A percentile compares a stretch with the other conserved stretches of the same genome.
These are phyloP conservation scores for Ophiostoma triangulosporum DNA, from an alignment of 2,329 filamentous ascomycete genomes.

Conservation along the genomic window DNA sequence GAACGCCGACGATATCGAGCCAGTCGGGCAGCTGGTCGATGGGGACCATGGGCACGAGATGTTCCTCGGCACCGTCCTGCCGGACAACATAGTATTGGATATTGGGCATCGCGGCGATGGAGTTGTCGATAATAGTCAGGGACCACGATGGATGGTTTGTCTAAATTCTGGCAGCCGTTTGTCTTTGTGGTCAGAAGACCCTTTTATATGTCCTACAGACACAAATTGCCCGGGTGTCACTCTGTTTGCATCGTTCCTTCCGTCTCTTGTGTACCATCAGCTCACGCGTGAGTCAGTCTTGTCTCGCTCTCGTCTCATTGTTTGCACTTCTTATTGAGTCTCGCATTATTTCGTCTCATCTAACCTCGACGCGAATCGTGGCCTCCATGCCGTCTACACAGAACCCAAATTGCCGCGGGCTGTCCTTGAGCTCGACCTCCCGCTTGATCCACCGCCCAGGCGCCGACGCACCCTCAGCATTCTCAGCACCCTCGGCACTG, in stretches of 20 bases:
- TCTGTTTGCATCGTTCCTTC: not conserved
- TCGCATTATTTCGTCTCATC: not conserved
- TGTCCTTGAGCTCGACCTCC: slow-evolving; percentile 67
- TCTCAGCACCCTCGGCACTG: no score
- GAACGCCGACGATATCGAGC: slow-evolving; percentile 29
- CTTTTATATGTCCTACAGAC: not conserved
- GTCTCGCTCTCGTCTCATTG: no score
- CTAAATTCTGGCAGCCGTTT: not conserved
- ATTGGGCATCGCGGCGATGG: not conserved
- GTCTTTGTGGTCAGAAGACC: not conserved
- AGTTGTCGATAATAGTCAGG: not conserved
- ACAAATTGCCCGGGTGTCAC: not conserved
- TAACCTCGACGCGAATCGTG: slow-evolving; percentile 52
- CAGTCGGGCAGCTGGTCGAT: slow-evolving; percentile 36
- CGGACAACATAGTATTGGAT: slow-evolving; percentile 31
- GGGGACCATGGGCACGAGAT: slow-evolving; percentile 40
- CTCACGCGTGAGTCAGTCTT: not conserved
- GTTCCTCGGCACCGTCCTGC: slow-evolving; percentile 19
- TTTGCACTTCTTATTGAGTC: not conserved
- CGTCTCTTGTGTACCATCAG: not conserved
- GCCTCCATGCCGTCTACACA: slow-evolving; percentile 65
- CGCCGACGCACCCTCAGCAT: slow-evolving; percentile 13
- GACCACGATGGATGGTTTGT: not conserved
- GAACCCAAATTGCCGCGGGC: slow-evolving; percentile 69
- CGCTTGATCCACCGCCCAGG: slow-evolving; percentile 54